Conservation (phyloP, 1,139 yeast species). For the Yamadazyma friedrichii region DNA sequence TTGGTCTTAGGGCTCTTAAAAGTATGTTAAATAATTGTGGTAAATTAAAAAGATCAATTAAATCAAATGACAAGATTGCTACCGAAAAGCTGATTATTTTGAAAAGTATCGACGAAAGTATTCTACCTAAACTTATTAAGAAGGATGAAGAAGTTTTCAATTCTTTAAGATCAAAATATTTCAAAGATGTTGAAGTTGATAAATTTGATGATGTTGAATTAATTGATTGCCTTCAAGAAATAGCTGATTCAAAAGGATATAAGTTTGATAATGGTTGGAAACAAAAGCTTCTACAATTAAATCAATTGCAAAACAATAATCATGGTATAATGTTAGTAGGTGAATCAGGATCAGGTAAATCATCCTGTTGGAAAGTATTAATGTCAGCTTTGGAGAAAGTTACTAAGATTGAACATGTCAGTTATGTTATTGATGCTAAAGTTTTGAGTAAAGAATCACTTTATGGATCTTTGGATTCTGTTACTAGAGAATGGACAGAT, state of each 20-base stretch:
- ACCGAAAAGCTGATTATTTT: constrained; percentile 45
- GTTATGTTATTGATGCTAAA: constrained; percentile 68
- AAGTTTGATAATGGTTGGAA: constrained; percentile 41
- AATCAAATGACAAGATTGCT: constrained; percentile 3
- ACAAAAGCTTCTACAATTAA: constrained; percentile 60
- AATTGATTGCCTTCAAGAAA: constrained; percentile 14
- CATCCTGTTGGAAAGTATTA: constrained; percentile 52
- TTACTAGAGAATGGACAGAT: constrained; percentile 92
- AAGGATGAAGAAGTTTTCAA: constrained; percentile 47
- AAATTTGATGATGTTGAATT: constrained; percentile 18
- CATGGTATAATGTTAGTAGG: constrained; percentile 88
- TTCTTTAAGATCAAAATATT: constrained; percentile 25
- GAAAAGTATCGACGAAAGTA: constrained; percentile 55
- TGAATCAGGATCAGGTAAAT: constrained; percentile 72
- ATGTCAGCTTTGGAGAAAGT: constrained; percentile 40
- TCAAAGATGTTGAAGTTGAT: constrained; percentile 19
- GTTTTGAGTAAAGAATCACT: constrained; percentile 64
- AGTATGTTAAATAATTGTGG: constrained; percentile 64
- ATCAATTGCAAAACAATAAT: constrained; percentile 61
- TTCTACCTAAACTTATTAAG: constrained; percentile 62
- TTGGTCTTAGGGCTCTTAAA: constrained; percentile 82
- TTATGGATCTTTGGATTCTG: constrained; percentile 68
- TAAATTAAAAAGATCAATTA: constrained; percentile 30
- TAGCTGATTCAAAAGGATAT: constrained; percentile 19
- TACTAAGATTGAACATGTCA: constrained; percentile 36